Evolutionary conservation across 768 basidiomycete genomes (phyloP), one percentile per base, ranked within the genome.

Genomic region (Chiua virens): DNA sequence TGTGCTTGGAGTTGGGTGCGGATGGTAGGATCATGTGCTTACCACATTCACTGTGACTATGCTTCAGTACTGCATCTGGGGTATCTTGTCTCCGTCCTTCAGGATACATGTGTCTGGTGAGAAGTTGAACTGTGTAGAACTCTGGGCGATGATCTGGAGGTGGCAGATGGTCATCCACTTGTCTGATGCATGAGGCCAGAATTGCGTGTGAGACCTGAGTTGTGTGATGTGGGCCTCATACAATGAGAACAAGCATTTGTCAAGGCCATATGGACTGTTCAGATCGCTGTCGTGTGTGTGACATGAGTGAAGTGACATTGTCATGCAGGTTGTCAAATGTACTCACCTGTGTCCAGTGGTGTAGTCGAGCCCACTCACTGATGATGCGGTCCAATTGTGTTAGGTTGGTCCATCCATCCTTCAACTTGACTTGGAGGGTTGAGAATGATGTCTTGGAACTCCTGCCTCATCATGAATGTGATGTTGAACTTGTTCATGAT

Each of bases 21-120:
- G 25, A 28, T 2, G 20, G 11, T 3, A 52, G 20, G 1, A 40
- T 1, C 0, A 52, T 20, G 6, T 47, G 45, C 0, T 8, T 3
- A 9, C 38, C 30, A 25, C 50, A 51, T 14, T 51, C 22, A 13
- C 50, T 37, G 9, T 45, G 45, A 8, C 35, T 45, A n/a, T 34
- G 22, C 22, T 45, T 45, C 14, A 45, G 22, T 5, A 45, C 45
- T 1, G 8, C 10, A 23, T 23, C 10, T 2, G 9, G 17, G 44
- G 44, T 22, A 45, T 45, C 6, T 3, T 8, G 0, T 45, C 32
- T 13, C 10, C 18, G 9, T 8, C 17, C 11, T 11, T 44, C 30
- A 9, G 21, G 43, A 34, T 5, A 13, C 14, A 9, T 15, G 30
- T 34, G 30, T 8, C 8, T 3, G 30, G 30, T 30, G 30, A 14